Conservation (phyloP, 108 stramenopile species). For the Nitzschia palea region DNA sequence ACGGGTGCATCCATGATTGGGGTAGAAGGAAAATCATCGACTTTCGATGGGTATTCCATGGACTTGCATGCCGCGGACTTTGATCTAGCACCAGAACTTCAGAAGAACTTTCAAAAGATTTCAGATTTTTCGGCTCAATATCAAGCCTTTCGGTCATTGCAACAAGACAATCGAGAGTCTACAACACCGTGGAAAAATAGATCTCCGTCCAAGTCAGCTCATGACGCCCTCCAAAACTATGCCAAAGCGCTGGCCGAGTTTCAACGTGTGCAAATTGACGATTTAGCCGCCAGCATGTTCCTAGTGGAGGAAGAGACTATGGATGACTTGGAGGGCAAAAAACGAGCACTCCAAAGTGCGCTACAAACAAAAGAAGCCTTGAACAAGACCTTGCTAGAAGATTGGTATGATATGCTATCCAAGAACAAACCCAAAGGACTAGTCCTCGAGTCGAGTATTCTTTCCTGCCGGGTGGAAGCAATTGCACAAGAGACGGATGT, state of each 20-base stretch:
- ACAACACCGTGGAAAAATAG: neutral
- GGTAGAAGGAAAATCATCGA: too few species aligned
- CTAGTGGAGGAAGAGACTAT: conserved; percentile 20
- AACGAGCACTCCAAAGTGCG: conserved; percentile 6
- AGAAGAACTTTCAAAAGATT: neutral
- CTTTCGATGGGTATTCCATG: too few species aligned
- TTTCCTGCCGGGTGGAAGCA: neutral
- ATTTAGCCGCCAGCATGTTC: conserved; percentile 24
- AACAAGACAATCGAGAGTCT: neutral
- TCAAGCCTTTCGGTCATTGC: neutral
- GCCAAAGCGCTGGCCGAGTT: conserved; percentile 36
- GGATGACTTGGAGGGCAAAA: neutral
- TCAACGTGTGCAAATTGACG: conserved; percentile 24
- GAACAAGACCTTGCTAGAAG: conserved; percentile 1
- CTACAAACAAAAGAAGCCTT: neutral
- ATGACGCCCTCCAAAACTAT: conserved; percentile 28
- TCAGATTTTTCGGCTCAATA: neutral
- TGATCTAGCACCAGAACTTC: neutral
- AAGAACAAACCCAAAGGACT: conserved; percentile 6
- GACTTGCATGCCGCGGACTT: neutral
- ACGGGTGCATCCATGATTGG: too few species aligned
- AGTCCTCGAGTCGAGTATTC: neutral
- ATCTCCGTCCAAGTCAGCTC: conserved; percentile 1
- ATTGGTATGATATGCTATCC: conserved; percentile 7
- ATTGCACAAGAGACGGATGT: conserved; percentile 9